A percentile compares a stretch with the other conserved stretches of the same genome.
These are phyloP conservation scores for Fonsecaea monophora DNA, from an alignment of 2,329 filamentous ascomycete species.

Conservation along the genomic window DNA sequence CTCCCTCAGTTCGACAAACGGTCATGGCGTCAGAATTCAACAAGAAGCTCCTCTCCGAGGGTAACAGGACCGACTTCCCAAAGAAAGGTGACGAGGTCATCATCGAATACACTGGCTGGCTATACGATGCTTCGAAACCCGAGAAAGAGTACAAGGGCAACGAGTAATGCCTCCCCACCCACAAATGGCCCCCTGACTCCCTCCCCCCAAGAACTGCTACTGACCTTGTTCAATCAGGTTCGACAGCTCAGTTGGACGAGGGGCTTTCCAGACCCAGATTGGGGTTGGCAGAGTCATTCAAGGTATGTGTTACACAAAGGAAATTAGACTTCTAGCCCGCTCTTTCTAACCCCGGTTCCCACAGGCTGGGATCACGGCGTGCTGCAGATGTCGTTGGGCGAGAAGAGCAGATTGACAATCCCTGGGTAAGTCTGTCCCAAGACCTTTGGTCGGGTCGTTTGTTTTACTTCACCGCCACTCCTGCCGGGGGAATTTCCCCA, in stretches of 20 bases:
- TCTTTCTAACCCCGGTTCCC: slow-evolving; percentile 39
- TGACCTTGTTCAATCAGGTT: slow-evolving; percentile 65
- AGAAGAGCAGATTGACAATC: slow-evolving; percentile 87
- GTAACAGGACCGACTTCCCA: slow-evolving; percentile 68
- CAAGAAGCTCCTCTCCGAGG: slow-evolving; percentile 68
- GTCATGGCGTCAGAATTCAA: slow-evolving; percentile 53
- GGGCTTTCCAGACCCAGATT: slow-evolving; percentile 78
- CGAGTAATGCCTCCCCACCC: slow-evolving; percentile 64
- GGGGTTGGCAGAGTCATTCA: slow-evolving; percentile 84
- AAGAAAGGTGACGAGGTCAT: slow-evolving; percentile 73
- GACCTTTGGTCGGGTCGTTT: not conserved
- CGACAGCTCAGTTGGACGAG: slow-evolving; percentile 80
- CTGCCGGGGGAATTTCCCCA: not conserved
- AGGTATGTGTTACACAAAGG: slow-evolving; percentile 61
- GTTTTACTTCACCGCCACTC: not conserved
- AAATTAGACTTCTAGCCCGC: not conserved
- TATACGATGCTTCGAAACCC: slow-evolving; percentile 68
- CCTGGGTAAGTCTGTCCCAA: slow-evolving; percentile 63
- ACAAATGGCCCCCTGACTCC: not conserved
- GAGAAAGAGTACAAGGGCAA: slow-evolving; percentile 57
- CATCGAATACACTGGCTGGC: slow-evolving; percentile 90
- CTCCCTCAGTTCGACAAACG: slow-evolving; percentile 4
- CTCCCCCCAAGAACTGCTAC: not conserved
- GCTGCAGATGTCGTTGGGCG: slow-evolving; percentile 82
- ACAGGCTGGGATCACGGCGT: slow-evolving; percentile 87